Base-by-base conservation (phyloP, 202 grass and related monocot genomes). In the Panicum hallii region DNA sequence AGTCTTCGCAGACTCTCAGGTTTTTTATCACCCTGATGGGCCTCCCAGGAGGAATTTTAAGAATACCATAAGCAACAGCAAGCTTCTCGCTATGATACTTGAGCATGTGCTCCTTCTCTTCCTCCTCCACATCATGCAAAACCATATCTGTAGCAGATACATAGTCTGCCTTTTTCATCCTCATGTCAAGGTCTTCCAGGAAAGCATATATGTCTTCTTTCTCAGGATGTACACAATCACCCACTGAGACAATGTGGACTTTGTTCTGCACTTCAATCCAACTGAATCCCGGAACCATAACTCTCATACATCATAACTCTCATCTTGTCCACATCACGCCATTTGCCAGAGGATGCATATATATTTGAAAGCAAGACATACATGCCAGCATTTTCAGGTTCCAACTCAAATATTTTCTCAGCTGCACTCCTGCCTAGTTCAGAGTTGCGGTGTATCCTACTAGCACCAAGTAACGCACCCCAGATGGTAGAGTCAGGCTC, bases 71-170 rank as follows among this genome's bases (percentile, higher is more conserved):
- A 84, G 93, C 93, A 67, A 91, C 93, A 54, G 90, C 96, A 60
- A 99, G 80, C 87, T 91, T 99, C 72, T 99, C 91, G 5, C 91
- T 99, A 55, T 96, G 96, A 67, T 94, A 95, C 50, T 92, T 92
- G 53, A 99, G 90, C 88, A 95, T 89, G 77, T 99, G 79, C 19
- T 92, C 93, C 71, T 99, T 99, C 82, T 99, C 96, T 88, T 99
- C 96, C 71, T 99, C 96, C 72, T 96, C 93, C 75, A 96, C 89
- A 75, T 99, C 96, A 96, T 94, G 96, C 88, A 99, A 92, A 83
- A 96, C 88, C 81, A 92, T 96, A 48, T 92, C 91, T 79, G 90
- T 94, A 82, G 89, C 84, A 14, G 96, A 99, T 70, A 91, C 75
- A 94, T 90, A 94, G 22, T 90, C 93, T 72, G 88, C 89, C 73